These are phyloP conservation scores for Xylariaceae sp. DNA, from an alignment of 2,329 filamentous ascomycete species.

Conservation along the genomic window DNA sequence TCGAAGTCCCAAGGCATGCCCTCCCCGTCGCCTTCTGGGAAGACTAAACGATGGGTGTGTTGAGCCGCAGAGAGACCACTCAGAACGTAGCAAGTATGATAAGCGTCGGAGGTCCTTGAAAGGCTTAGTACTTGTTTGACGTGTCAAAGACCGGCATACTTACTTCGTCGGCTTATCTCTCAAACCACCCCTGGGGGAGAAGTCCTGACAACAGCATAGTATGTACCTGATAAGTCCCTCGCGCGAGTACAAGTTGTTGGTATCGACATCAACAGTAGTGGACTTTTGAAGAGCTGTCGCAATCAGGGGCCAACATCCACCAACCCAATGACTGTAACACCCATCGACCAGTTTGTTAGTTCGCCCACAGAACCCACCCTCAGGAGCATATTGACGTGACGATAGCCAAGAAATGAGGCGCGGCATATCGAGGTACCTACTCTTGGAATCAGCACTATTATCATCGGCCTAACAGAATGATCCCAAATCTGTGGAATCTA, in stretches of 20 bases:
- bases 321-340: constrained; percentile 98
- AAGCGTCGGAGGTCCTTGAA: constrained; percentile 70
- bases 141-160: constrained; percentile 33
- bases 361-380: constrained; percentile 87
- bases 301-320: constrained; percentile 87
- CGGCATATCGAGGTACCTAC: constrained; percentile 71
- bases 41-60: constrained; percentile 48
- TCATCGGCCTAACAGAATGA: constrained; percentile 25
- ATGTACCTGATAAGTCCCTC: constrained; percentile 88
- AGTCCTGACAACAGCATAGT: constrained; percentile 79
- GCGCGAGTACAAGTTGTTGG: constrained; percentile 59
- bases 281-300: constrained; percentile 69
- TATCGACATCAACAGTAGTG: constrained; percentile 24
- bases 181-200: constrained; percentile 68
- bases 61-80: constrained; percentile 80
- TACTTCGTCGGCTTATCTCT: constrained; percentile 91
- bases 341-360: constrained; percentile 98
- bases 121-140: constrained; percentile 8
- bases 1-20: constrained; percentile 38
- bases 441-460: constrained; percentile 26
- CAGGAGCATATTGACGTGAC: constrained; percentile 81
- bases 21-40: constrained; percentile 37
- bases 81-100: constrained; percentile 90
- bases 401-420: constrained; percentile 83
- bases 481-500: constrained; percentile 27